A percentile compares a stretch with the other conserved stretches of the same genome.
These are phyloP conservation scores for Dioscorea alata DNA, from an alignment of 106 monocot species.

Conservation along the genomic window DNA sequence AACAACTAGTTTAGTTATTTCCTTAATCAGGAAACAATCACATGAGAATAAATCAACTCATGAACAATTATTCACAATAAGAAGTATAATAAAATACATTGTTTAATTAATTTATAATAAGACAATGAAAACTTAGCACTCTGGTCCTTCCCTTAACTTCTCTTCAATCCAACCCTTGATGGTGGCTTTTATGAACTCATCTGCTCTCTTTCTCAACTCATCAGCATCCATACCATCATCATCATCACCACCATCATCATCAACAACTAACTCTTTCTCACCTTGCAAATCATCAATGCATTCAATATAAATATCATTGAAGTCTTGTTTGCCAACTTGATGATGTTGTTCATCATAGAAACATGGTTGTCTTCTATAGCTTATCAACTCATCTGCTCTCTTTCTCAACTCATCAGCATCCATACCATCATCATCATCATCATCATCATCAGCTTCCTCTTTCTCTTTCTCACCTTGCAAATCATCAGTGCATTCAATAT, in stretches of 20 bases:
- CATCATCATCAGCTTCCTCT: background rate
- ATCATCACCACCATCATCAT: background rate
- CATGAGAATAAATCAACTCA: too few relatives aligned
- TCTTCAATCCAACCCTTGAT: background rate
- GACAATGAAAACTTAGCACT: background rate
- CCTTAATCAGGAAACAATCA: too few relatives aligned
- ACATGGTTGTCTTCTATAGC: background rate
- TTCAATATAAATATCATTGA: background rate
- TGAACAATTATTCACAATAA: too few relatives aligned
- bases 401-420: conserved; percentile 3
- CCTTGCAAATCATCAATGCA: background rate
- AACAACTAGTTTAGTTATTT: too few relatives aligned
- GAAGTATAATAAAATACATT: too few relatives aligned
- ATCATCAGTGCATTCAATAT: background rate
- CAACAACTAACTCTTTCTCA: background rate
- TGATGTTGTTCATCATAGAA: too few relatives aligned
- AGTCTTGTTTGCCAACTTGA: too few relatives aligned
- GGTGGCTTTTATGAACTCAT: background rate
- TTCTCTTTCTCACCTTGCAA: background rate
- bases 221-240: background rate
- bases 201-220: background rate
- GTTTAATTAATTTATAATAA: too few relatives aligned
- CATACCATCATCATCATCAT: background rate
- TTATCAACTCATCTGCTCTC: too few relatives aligned
- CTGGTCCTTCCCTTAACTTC: background rate